Percentiles rank a stretch among this genome's conserved stretches.
phyloP scores from a whole-genome alignment of 192 early-diverging fungal species.

The Coemansia sp. region DNA sequence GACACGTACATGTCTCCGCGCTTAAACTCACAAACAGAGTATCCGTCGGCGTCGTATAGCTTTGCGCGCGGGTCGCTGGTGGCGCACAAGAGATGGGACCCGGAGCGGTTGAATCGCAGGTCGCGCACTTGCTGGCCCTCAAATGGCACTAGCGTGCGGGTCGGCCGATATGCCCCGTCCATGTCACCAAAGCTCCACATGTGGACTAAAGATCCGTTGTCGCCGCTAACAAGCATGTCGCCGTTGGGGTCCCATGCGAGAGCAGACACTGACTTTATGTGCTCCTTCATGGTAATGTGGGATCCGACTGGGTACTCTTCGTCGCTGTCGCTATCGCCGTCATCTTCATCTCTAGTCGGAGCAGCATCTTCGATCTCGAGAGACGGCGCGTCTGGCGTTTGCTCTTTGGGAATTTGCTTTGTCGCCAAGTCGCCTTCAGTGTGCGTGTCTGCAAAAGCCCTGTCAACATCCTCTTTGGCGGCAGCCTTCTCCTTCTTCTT shows the following conservation, averaged over 20 bases:
- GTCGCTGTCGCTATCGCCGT: background rate
- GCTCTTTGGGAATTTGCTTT: background rate
- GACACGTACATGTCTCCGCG: slow-evolving; percentile 94
- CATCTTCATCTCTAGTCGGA: background rate
- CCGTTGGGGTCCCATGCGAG: slow-evolving; percentile 83
- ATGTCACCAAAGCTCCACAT: slow-evolving; percentile 95
- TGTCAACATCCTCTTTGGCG: background rate
- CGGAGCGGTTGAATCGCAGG: slow-evolving; percentile 69
- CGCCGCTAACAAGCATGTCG: slow-evolving; percentile 70
- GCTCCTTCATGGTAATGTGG: slow-evolving; percentile 10
- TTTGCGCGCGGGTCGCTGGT: slow-evolving; percentile 69
- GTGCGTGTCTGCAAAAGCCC: background rate
- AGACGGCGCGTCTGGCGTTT: background rate
- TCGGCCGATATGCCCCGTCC: slow-evolving; percentile 71
- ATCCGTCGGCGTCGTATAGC: slow-evolving; percentile 77
- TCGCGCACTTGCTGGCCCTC: slow-evolving; percentile 82
- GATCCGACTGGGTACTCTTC: slow-evolving; percentile 2
- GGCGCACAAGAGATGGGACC: slow-evolving; percentile 77
- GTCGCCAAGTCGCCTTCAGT: background rate
- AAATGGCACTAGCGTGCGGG: slow-evolving; percentile 74
- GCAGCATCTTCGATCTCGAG: background rate
- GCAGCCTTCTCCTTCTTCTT: slow-evolving; percentile 27
- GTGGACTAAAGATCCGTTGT: slow-evolving; percentile 76
- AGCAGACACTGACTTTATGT: slow-evolving; percentile 55
- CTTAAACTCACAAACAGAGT: slow-evolving; percentile 66